A percentile compares a stretch with the other conserved stretches of the same genome.
Evolutionary conservation across 2,329 filamentous ascomycete species (phyloP).

Genomic region (Fusarium illudens): DNA sequence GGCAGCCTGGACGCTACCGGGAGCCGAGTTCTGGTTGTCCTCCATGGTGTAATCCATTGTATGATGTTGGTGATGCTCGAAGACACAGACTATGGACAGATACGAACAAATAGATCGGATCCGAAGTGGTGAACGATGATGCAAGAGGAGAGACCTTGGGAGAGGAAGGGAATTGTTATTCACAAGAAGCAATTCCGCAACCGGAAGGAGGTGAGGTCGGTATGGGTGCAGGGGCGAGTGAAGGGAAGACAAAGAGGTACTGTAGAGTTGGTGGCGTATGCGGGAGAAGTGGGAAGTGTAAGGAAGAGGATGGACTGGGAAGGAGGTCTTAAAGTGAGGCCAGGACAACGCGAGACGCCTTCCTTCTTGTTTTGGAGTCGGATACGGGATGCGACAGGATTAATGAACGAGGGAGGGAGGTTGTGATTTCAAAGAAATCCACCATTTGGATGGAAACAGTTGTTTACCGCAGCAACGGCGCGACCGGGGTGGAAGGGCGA

Average conservation of each 20-base stretch:
- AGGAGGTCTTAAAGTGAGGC: constrained; percentile 2
- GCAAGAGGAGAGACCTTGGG: constrained; percentile 1
- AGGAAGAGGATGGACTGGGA: too few species aligned
- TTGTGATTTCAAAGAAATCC: constrained; percentile 24
- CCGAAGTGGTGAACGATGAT: background rate
- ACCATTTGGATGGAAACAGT: constrained; percentile 22
- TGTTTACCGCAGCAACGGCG: constrained; percentile 48
- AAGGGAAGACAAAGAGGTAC: constrained; percentile 7
- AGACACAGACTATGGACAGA: constrained; percentile 11
- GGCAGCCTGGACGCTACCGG: constrained; percentile 67
- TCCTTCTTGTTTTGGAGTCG: constrained; percentile 22
- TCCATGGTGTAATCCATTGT: constrained; percentile 57
- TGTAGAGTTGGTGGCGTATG: constrained; percentile 13
- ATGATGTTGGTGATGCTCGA: constrained; percentile 14
- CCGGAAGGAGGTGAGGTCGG: constrained; percentile 30
- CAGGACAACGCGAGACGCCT: constrained; percentile 9
- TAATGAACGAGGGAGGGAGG: constrained; percentile 3
- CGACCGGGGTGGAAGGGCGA: constrained; percentile 18
- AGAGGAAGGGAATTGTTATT: constrained; percentile 17
- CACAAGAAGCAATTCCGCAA: constrained; percentile 34
- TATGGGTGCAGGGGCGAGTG: constrained; percentile 25
- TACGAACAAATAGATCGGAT: constrained; percentile 8
- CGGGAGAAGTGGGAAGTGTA: constrained; percentile 1
- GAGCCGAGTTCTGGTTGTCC: constrained; percentile 73
- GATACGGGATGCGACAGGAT: constrained; percentile 13